A percentile compares a stretch with the other conserved stretches of the same genome.
Evolutionary conservation across 78 protist genomes (phyloP).

Genomic region (Cavenderia fasciculata): DNA sequence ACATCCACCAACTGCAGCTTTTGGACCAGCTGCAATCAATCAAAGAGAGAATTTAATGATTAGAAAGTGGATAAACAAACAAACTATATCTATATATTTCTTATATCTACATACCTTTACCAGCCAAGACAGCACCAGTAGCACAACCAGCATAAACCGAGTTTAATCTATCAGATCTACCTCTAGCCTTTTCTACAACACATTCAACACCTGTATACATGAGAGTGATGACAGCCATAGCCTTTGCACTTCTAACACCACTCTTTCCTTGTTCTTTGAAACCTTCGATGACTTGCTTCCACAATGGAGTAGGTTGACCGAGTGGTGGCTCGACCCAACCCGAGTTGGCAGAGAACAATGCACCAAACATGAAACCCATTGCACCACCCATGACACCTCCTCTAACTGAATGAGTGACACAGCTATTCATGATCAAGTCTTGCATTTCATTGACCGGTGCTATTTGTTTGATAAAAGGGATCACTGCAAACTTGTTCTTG

Average conservation of each 20-base stretch:
- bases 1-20: slow-evolving; percentile 73
- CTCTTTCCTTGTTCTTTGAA: slow-evolving; percentile 63
- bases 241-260: slow-evolving; percentile 48
- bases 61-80: not conserved
- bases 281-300: slow-evolving; percentile 52
- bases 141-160: slow-evolving; percentile 65
- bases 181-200: slow-evolving; percentile 68
- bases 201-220: slow-evolving; percentile 67
- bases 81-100: not conserved
- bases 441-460: slow-evolving; percentile 32
- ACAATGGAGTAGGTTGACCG: slow-evolving; percentile 24
- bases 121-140: slow-evolving; percentile 72
- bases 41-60: not conserved
- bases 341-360: slow-evolving; percentile 47
- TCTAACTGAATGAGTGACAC: slow-evolving; percentile 22
- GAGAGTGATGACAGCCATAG: slow-evolving; percentile 38
- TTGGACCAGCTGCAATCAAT: slow-evolving; percentile 50
- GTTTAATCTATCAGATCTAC: slow-evolving; percentile 60
- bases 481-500: not conserved
- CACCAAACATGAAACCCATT: slow-evolving; percentile 73
- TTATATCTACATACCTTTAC: slow-evolving; percentile 22
- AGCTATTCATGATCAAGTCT: not conserved
- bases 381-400: slow-evolving; percentile 65
- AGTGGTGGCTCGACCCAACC: slow-evolving; percentile 18
- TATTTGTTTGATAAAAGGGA: slow-evolving; percentile 15